Evolutionary conservation across 176 grass and related monocot species (phyloP).

Genomic region (Otatea glauca): DNA sequence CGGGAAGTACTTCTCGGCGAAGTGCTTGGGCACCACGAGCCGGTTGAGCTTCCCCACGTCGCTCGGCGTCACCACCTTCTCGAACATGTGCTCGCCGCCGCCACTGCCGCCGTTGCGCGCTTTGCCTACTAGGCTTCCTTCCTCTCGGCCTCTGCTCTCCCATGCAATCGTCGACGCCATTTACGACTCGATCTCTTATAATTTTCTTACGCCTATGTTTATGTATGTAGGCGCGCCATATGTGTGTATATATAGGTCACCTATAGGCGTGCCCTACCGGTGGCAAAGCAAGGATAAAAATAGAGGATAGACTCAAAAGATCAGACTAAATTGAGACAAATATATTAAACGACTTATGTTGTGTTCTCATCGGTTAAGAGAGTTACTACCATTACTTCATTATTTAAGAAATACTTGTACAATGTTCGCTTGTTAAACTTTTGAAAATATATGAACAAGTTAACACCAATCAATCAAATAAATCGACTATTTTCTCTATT

Average conservation of each 20-base stretch:
- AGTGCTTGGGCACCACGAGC: conserved; percentile 71
- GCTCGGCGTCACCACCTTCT: conserved; percentile 87
- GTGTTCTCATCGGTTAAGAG: too few species aligned
- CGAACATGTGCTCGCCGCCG: conserved; percentile 75
- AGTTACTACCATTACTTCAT: too few species aligned
- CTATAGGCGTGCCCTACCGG: too few species aligned
- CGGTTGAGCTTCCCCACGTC: conserved; percentile 92
- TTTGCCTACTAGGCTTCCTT: neutral
- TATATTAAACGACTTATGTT: too few species aligned
- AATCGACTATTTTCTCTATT: too few species aligned
- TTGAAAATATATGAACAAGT: too few species aligned
- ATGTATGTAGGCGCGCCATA: neutral
- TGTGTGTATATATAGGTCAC: neutral
- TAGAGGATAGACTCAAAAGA: too few species aligned
- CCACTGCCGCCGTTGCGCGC: neutral
- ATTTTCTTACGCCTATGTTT: neutral
- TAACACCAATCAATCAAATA: too few species aligned
- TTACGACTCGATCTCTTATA: neutral
- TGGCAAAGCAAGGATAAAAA: too few species aligned
- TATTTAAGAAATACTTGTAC: too few species aligned
- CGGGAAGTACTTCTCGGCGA: conserved; percentile 59
- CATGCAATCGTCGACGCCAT: neutral
- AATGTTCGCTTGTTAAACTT: too few species aligned
- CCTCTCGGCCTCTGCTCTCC: neutral
- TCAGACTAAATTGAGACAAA: too few species aligned